A percentile compares a stretch with the other conserved stretches of the same genome.
Conservation (phyloP, 805 yeast genomes). For the Lachancea dasiensis region DNA sequence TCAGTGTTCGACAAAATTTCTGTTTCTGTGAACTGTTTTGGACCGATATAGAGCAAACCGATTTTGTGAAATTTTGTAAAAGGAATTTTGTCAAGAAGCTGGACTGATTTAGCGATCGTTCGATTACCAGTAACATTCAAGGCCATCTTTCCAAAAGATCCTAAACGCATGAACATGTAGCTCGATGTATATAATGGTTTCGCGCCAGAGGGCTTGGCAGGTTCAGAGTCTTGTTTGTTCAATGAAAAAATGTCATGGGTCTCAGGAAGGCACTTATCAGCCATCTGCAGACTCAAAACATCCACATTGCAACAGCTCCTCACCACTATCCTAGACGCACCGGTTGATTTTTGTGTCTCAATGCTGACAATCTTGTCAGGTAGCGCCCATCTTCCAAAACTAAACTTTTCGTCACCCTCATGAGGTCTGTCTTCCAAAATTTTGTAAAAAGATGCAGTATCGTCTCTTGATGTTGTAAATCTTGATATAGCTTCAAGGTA, state of each 20-base stretch:
- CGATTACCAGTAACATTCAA: conserved; percentile 45
- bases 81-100: conserved; percentile 67
- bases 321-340: conserved; percentile 45
- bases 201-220: conserved; percentile 36
- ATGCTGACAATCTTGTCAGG: conserved; percentile 55
- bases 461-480: conserved; percentile 59
- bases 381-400: conserved; percentile 48
- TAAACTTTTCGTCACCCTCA: conserved; percentile 20
- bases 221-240: conserved; percentile 19
- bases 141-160: conserved; percentile 18
- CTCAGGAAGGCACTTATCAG: conserved; percentile 32
- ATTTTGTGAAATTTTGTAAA: conserved; percentile 72
- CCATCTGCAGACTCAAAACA: conserved; percentile 40
- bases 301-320: conserved; percentile 66
- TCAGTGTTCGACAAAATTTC: conserved; percentile 58
- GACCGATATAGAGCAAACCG: conserved; percentile 71
- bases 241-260: conserved; percentile 22
- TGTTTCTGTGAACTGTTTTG: conserved; percentile 54
- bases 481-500: conserved; percentile 62
- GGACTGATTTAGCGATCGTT: conserved; percentile 45
- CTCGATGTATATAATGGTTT: conserved; percentile 1
- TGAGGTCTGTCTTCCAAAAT: conserved; percentile 24
- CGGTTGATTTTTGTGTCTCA: conserved; percentile 45
- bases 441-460: conserved; percentile 38
- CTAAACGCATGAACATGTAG: conserved; percentile 3